A percentile compares a stretch with the other conserved stretches of the same genome.
Conservation (phyloP, 2,329 filamentous ascomycete species). For the Fusarium nelsonii region DNA sequence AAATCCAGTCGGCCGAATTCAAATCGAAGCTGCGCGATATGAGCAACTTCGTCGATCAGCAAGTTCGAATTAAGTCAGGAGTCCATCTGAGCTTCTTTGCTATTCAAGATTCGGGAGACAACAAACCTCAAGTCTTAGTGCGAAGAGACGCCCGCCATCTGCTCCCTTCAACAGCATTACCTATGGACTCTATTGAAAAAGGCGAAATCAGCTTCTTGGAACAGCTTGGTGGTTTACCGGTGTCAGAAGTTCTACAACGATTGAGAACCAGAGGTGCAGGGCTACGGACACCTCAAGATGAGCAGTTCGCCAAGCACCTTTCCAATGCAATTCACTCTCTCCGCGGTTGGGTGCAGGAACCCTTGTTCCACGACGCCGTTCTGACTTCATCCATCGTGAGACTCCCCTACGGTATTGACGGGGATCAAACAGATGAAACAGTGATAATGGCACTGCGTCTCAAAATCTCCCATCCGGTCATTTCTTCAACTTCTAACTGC, state of each 20-base stretch:
- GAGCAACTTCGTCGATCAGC: constrained; percentile 65
- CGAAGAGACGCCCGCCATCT: constrained; percentile 67
- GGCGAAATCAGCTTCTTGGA: constrained; percentile 67
- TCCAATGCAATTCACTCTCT: constrained; percentile 57
- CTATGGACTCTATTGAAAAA: constrained; percentile 63
- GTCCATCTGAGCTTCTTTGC: constrained; percentile 71
- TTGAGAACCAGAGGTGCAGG: constrained; percentile 53
- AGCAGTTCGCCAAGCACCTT: constrained; percentile 60
- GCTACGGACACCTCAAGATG: constrained; percentile 52
- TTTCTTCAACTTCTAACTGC: constrained; percentile 62
- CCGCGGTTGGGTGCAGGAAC: constrained; percentile 57
- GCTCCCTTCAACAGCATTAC: constrained; percentile 69
- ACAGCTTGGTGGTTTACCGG: constrained; percentile 59
- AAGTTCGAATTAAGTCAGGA: constrained; percentile 56
- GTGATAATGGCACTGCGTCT: constrained; percentile 69
- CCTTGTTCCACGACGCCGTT: constrained; percentile 59
- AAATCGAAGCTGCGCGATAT: constrained; percentile 72
- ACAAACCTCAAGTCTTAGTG: constrained; percentile 73
- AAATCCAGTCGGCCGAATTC: constrained; percentile 75
- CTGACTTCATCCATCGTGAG: constrained; percentile 58
- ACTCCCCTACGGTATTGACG: constrained; percentile 53
- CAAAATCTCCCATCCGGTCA: constrained; percentile 71
- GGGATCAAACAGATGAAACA: constrained; percentile 31
- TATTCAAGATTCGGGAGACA: constrained; percentile 48
- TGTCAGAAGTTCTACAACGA: constrained; percentile 48